Conservation (phyloP, 2,329 filamentous ascomycete genomes). For the Tolypocladium inflatum region DNA sequence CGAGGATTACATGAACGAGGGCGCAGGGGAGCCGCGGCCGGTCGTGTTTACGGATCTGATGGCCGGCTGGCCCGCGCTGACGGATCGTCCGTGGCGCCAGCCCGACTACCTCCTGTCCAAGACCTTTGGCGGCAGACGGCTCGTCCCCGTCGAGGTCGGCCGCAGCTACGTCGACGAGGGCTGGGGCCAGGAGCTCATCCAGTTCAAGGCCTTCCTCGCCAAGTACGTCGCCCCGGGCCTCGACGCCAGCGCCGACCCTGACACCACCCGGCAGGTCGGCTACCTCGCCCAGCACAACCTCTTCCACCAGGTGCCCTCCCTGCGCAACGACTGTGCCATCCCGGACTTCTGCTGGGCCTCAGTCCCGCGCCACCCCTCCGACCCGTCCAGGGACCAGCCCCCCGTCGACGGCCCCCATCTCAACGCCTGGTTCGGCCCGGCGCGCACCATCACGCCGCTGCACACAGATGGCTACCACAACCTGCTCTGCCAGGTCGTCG, state of each 20-base stretch:
- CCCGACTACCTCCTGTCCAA: slow-evolving; percentile 62
- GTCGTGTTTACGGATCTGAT: slow-evolving; percentile 60
- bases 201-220: slow-evolving; percentile 62
- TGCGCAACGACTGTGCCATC: slow-evolving; percentile 66
- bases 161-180: slow-evolving; percentile 76
- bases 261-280: slow-evolving; percentile 32
- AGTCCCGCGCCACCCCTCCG: slow-evolving; percentile 46
- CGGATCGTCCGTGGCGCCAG: slow-evolving; percentile 58
- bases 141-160: slow-evolving; percentile 82
- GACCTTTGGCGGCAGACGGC: slow-evolving; percentile 66
- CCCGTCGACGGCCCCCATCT: slow-evolving; percentile 53
- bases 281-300: slow-evolving; percentile 93
- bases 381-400: slow-evolving; percentile 23
- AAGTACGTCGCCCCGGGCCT: slow-evolving; percentile 39
- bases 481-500: slow-evolving; percentile 80
- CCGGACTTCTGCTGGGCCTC: slow-evolving; percentile 78
- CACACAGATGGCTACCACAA: slow-evolving; percentile 96
- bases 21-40: slow-evolving; percentile 39
- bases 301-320: slow-evolving; percentile 67
- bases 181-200: slow-evolving; percentile 76
- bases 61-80: slow-evolving; percentile 66
- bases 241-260: slow-evolving; percentile 6
- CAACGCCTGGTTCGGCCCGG: slow-evolving; percentile 90
- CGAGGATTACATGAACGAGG: slow-evolving; percentile 47
- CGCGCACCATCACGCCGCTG: slow-evolving; percentile 79